Percentiles rank a stretch among this genome's conserved stretches.
These are phyloP conservation scores for Maudiozyma humilis DNA, from an alignment of 1,139 yeast genomes.

Conservation along the genomic window DNA sequence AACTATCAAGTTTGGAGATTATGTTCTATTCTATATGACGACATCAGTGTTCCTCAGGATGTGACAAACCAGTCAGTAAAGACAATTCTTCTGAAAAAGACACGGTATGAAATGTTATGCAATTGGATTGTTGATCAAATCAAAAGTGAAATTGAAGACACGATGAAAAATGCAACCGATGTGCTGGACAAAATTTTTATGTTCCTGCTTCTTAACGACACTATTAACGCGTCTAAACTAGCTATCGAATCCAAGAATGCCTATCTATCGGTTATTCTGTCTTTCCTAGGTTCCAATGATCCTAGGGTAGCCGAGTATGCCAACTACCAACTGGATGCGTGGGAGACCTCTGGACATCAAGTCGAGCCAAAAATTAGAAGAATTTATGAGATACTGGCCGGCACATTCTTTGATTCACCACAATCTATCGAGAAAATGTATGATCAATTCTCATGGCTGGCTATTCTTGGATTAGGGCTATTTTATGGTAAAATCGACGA, in stretches of 20 bases:
- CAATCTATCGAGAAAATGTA: slow-evolving; percentile 29
- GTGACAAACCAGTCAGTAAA: slow-evolving; percentile 28
- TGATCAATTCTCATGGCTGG: slow-evolving; percentile 56
- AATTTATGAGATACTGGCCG: slow-evolving; percentile 59
- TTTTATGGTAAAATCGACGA: slow-evolving; percentile 50
- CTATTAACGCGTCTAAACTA: slow-evolving; percentile 50
- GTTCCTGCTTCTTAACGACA: slow-evolving; percentile 47
- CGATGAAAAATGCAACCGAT: slow-evolving; percentile 18
- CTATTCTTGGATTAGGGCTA: slow-evolving; percentile 49
- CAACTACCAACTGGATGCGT: slow-evolving; percentile 49
- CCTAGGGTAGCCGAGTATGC: slow-evolving; percentile 50
- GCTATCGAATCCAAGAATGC: slow-evolving; percentile 54
- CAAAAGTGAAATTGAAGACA: slow-evolving; percentile 38
- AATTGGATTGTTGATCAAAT: slow-evolving; percentile 53
- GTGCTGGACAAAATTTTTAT: slow-evolving; percentile 45
- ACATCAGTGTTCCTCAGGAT: slow-evolving; percentile 20
- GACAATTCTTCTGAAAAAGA: slow-evolving; percentile 33
- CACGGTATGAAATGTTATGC: slow-evolving; percentile 41
- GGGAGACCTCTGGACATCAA: slow-evolving; percentile 38
- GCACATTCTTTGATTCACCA: slow-evolving; percentile 36
- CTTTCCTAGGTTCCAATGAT: slow-evolving; percentile 65
- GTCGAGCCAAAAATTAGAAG: slow-evolving; percentile 38
- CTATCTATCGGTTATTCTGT: slow-evolving; percentile 64
- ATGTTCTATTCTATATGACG: slow-evolving; percentile 54
- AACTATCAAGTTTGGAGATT: slow-evolving; percentile 40